phyloP scores from a whole-genome alignment of 2,329 filamentous ascomycete genomes.

The Myriosclerotinia duriaeana region DNA sequence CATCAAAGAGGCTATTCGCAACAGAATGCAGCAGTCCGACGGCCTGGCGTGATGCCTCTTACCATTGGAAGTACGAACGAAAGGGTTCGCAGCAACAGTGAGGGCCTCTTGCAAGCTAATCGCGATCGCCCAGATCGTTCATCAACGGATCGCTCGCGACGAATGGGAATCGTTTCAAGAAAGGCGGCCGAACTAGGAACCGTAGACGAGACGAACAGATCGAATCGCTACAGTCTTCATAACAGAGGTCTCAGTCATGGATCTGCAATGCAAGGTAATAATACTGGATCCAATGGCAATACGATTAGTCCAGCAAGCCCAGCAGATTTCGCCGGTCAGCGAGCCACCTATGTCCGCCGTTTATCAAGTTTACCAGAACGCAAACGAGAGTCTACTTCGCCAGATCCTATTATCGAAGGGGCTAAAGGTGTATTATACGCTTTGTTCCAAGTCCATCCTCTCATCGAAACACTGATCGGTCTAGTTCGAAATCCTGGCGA shows the following conservation, averaged over 20 bases:
- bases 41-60: slow-evolving; percentile 71
- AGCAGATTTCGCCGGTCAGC: slow-evolving; percentile 56
- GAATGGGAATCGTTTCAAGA: slow-evolving; percentile 64
- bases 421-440: slow-evolving; percentile 67
- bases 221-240: slow-evolving; percentile 61
- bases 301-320: slow-evolving; percentile 57
- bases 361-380: slow-evolving; percentile 63
- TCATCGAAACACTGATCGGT: slow-evolving; percentile 64
- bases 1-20: slow-evolving; percentile 76
- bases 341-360: slow-evolving; percentile 61
- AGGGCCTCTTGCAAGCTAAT: slow-evolving; percentile 54
- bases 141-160: slow-evolving; percentile 55
- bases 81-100: slow-evolving; percentile 64
- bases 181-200: slow-evolving; percentile 61
- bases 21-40: slow-evolving; percentile 60
- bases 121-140: slow-evolving; percentile 38
- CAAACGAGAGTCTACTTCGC: slow-evolving; percentile 59
- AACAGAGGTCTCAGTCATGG: slow-evolving; percentile 66
- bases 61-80: slow-evolving; percentile 69
- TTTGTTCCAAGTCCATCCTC: slow-evolving; percentile 66
- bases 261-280: slow-evolving; percentile 61
- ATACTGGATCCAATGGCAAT: slow-evolving; percentile 35
- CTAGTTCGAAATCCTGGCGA: slow-evolving; percentile 59
- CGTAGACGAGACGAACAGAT: slow-evolving; percentile 57
- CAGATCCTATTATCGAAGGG: slow-evolving; percentile 62